Percentiles rank a stretch among this genome's conserved stretches.
phyloP scores from a whole-genome alignment of 140 eudicot genomes.

The Anethum foeniculum region DNA sequence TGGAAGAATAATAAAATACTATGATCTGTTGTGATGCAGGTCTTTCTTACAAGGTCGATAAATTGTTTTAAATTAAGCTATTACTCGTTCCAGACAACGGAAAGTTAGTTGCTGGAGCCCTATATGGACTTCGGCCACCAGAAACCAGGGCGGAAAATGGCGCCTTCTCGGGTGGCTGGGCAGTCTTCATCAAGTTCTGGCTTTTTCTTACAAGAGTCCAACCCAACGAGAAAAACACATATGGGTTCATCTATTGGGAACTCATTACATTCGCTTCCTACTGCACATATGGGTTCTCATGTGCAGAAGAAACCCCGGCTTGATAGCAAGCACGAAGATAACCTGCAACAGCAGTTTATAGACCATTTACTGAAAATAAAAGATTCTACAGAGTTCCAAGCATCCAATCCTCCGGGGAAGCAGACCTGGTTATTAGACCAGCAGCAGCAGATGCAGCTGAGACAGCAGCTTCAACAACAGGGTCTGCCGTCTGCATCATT shows the following conservation, averaged over 20 bases:
- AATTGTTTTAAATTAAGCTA: not conserved
- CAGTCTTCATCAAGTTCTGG: conserved; percentile 88
- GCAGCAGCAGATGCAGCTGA: too few relatives aligned
- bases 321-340: conserved; percentile 81
- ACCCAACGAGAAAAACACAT: conserved; percentile 50
- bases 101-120: conserved; percentile 51
- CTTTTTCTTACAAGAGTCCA: conserved; percentile 71
- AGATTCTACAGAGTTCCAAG: conserved; percentile 69
- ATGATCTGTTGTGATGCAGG: not conserved
- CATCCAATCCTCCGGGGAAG: conserved; percentile 66
- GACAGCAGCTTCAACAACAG: conserved; percentile 70
- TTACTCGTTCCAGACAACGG: not conserved
- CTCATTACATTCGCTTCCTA: conserved; percentile 39
- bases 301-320: conserved; percentile 90
- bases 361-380: conserved; percentile 74
- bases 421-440: too few relatives aligned
- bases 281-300: too few relatives aligned
- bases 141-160: conserved; percentile 57
- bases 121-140: too few relatives aligned
- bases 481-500: conserved; percentile 70
- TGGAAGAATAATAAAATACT: not conserved
- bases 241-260: conserved; percentile 63
- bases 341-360: conserved; percentile 69
- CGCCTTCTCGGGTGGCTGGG: conserved; percentile 74
- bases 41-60: not conserved